Evolutionary conservation across 2,329 filamentous ascomycete species (phyloP).

Genomic region (Nothophoma quercina): DNA sequence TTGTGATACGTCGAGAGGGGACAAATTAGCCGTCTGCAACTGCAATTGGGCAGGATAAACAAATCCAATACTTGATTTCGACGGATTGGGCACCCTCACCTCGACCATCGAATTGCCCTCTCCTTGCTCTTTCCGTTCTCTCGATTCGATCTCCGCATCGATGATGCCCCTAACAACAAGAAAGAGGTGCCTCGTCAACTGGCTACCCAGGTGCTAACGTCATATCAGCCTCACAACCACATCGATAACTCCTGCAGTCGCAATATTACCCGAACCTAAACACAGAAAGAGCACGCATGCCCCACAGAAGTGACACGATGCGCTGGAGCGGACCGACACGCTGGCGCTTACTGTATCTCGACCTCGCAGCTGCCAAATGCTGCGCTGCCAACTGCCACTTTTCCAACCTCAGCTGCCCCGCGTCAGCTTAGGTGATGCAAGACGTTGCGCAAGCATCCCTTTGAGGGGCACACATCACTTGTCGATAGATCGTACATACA

Average conservation of each 20-base stretch:
- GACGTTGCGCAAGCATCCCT: background rate
- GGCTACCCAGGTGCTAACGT: background rate
- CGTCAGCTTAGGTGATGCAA: conserved; percentile 10
- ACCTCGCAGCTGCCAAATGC: background rate
- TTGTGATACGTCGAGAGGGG: conserved; percentile 17
- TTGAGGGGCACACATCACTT: conserved; percentile 1
- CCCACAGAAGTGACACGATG: background rate
- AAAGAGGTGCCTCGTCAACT: background rate
- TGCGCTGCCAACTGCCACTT: too few species aligned
- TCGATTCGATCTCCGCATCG: background rate
- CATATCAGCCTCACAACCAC: conserved; percentile 1
- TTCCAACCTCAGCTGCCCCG: conserved; percentile 6
- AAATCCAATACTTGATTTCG: conserved; percentile 13
- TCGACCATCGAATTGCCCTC: background rate
- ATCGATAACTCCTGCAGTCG: conserved; percentile 3
- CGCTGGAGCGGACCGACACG: conserved; percentile 17
- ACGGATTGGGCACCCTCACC: background rate
- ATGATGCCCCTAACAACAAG: background rate
- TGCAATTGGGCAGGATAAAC: conserved; percentile 8
- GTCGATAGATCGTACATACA: conserved; percentile 18
- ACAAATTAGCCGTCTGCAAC: background rate
- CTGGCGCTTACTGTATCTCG: conserved; percentile 12
- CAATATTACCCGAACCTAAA: conserved; percentile 10
- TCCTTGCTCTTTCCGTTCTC: background rate
- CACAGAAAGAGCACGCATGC: background rate